Base-by-base conservation (phyloP, 805 yeast species). In the Wickerhamomyces tratensis region DNA sequence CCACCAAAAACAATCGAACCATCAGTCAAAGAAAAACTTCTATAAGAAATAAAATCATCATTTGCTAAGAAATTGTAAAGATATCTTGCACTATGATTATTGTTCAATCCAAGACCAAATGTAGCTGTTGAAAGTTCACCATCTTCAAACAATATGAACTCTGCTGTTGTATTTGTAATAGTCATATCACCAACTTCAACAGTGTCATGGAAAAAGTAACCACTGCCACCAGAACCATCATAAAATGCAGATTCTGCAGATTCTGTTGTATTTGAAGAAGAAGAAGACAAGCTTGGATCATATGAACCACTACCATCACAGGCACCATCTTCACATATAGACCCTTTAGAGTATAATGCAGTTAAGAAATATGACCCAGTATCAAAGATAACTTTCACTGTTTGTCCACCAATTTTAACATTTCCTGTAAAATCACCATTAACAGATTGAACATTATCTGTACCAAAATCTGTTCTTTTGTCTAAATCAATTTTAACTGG, bases 1-100 rank as follows among this genome's bases (percentile, higher is more conserved):
- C 56, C 58, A 41, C 56, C 58, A 43, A 53, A 43, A 8, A 53
- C 36, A 14, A 53, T 27, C 6, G 43, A 46, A 35, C 54, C 57
- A 4, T 35, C 33, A 14, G 44, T 46, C 1, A 44, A 20, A 14
- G 41, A 41, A 37, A 50, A 46, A 5, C 49, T 42, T 31, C 39
- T 47, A 40, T 50, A 48, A 7, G 41, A 12, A 12, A 43, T 43
- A 4, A 34, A 7, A 5, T 47, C 47, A 3, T 36, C 25, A 2
- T 35, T 29, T 13, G 35, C 26, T 12, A 52, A 35, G 11, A 13
- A 27, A 13, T 44, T 39, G 5, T 39, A n/a, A 31, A 44, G 5
- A 6, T 14, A 30, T 25, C 36, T 38, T 13, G 37, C 36, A 10
- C n/a, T 29, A 13, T 14, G 29, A 37, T 39, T 26, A 25, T 29